A percentile compares a stretch with the other conserved stretches of the same genome.
phyloP scores from a whole-genome alignment of 305 asterid genomes.

The Ajuga reptans region DNA sequence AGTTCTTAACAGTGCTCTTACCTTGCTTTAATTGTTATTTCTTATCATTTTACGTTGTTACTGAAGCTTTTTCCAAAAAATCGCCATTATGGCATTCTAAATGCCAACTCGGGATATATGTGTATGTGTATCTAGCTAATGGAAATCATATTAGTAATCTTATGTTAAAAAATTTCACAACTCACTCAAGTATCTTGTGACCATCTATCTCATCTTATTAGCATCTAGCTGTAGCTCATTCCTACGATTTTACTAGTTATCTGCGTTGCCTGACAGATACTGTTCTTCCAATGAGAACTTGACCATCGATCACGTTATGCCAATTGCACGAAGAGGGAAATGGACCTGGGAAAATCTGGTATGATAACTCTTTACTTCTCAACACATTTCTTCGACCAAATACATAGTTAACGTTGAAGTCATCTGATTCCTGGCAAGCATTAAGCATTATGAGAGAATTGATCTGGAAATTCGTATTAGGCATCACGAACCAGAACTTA shows the following conservation, averaged over 20 bases:
- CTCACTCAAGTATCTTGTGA: background rate
- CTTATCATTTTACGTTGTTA: background rate
- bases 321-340: constrained; percentile 77
- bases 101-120: background rate
- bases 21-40: background rate
- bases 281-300: constrained; percentile 64
- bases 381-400: no score
- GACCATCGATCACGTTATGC: constrained; percentile 75
- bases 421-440: background rate
- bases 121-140: background rate
- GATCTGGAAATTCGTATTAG: background rate
- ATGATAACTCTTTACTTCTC: constrained; percentile 14
- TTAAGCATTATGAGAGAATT: background rate
- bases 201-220: background rate
- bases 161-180: background rate
- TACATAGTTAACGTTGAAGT: background rate
- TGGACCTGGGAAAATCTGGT: constrained; percentile 98
- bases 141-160: background rate
- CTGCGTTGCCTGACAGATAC: constrained; percentile 39
- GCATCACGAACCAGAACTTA: background rate
- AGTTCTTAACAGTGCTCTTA: constrained; percentile 33
- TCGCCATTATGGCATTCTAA: background rate
- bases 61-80: background rate
- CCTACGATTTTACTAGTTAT: constrained; percentile 14
- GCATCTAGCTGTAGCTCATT: background rate